Evolutionary conservation across 2,329 filamentous ascomycete genomes (phyloP), one percentile per base, ranked within the genome.

Genomic region (Aotearoamyces nothofagi): DNA sequence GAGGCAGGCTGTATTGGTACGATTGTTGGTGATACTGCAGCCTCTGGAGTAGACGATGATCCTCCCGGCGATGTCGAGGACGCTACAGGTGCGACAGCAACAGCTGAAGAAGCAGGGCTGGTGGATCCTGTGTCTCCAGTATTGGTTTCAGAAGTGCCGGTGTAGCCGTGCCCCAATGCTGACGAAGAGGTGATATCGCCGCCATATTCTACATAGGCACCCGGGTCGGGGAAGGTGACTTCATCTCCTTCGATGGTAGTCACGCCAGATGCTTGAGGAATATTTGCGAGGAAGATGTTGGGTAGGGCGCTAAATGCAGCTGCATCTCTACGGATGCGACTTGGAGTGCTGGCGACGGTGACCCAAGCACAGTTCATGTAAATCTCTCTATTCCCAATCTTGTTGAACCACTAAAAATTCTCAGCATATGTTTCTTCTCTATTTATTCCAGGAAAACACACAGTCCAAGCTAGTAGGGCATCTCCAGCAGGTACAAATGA

Each of bases 391-490:
- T 93, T 93, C 3, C 90, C 90, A 7, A 92, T 47, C 34, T 78
- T 78, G 61, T 96, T 96, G 55, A 92, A 72, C 90, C 90, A 96
- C n/a, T n/a, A n/a, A n/a, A n/a, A n/a, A n/a, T n/a, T n/a, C n/a
- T n/a, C n/a, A n/a, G n/a, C n/a, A n/a, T n/a, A n/a, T n/a, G n/a
- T n/a, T n/a, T n/a, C n/a, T n/a, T n/a, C n/a, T n/a, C n/a, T n/a
- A n/a, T n/a, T n/a, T n/a, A n/a, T n/a, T n/a, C n/a, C n/a, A n/a
- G n/a, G n/a, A n/a, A n/a, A n/a, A n/a, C n/a, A n/a, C n/a, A n/a
- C n/a, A 1, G 83, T 83, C 84, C 86, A 96, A 0, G 82, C 82
- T 4, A 96, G 61, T 0, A 75, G 79, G 15, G 79, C 86, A 22
- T 84, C 66, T 4, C 87, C 90, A 2, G 74, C 58, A 6, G 75